phyloP scores from a whole-genome alignment of 306 rosid species.

The Prinsepia uniflora region DNA sequence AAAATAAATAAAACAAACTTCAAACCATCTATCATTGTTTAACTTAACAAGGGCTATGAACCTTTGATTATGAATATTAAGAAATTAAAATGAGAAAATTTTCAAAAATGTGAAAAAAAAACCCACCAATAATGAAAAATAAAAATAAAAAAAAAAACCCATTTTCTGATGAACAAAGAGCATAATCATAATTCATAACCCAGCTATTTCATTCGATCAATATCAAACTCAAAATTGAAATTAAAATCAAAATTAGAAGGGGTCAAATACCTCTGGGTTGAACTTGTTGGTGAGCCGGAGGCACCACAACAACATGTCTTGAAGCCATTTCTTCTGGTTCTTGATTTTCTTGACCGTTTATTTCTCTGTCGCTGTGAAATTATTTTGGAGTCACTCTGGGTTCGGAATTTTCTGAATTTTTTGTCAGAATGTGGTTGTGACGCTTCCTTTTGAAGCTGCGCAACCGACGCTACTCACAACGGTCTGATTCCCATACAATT shows the following conservation, averaged over 20 bases:
- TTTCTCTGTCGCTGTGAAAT: neutral
- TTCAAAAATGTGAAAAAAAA: no score
- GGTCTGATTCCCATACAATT: conserved; percentile 29
- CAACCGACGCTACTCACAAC: conserved; percentile 32
- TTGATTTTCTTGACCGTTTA: conserved; percentile 29
- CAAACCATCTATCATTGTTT: no score
- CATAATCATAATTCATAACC: no score
- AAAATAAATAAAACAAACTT: no score
- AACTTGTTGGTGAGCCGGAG: neutral
- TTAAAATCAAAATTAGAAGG: no score
- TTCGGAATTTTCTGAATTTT: conserved; percentile 8
- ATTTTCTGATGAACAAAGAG: conserved; percentile 6
- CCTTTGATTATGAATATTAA: no score
- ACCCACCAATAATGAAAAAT: neutral
- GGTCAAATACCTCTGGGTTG: no score
- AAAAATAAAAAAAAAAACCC: no score
- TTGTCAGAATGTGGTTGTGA: conserved; percentile 1
- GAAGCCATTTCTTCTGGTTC: conserved; percentile 46
- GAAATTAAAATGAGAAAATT: no score
- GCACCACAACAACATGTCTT: conserved; percentile 35
- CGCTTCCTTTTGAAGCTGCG: neutral
- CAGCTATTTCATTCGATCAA: no score
- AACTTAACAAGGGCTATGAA: no score
- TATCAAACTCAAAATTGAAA: no score
- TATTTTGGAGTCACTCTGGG: neutral